These are phyloP conservation scores for Knufia petricola DNA, from an alignment of 2,329 filamentous ascomycete genomes.

Conservation along the genomic window DNA sequence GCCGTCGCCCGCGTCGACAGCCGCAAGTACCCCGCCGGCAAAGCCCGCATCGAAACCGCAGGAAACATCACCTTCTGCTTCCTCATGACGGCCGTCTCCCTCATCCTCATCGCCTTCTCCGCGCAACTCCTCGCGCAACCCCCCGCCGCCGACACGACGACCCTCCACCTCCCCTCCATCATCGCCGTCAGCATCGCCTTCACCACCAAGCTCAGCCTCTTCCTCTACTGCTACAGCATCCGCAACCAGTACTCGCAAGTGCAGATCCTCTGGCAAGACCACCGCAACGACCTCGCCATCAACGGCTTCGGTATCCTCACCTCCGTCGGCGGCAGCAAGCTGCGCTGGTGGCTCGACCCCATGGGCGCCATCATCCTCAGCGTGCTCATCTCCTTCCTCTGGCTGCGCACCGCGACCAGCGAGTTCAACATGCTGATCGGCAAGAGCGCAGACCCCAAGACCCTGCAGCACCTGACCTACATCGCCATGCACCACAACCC, in stretches of 20 bases:
- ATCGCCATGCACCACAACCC: constrained; percentile 88
- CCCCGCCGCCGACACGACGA: constrained; percentile 43
- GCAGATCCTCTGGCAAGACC: constrained; percentile 89
- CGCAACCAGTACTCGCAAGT: constrained; percentile 88
- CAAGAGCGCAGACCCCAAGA: constrained; percentile 73
- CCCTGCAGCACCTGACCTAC: constrained; percentile 90
- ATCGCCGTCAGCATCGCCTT: constrained; percentile 81
- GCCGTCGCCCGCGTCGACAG: constrained; percentile 82
- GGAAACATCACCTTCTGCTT: constrained; percentile 97
- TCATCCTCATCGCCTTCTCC: constrained; percentile 87
- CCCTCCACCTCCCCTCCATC: constrained; percentile 72
- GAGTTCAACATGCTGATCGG: constrained; percentile 91
- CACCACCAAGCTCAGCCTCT: constrained; percentile 68
- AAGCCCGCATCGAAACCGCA: constrained; percentile 86
- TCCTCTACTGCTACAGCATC: constrained; percentile 85
- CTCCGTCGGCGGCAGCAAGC: constrained; percentile 78
- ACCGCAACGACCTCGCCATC: constrained; percentile 94
- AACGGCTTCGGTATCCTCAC: constrained; percentile 90
- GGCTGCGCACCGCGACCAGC: constrained; percentile 73
- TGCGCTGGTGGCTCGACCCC: constrained; percentile 91
- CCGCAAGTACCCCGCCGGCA: constrained; percentile 78
- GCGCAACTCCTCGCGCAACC: constrained; percentile 54
- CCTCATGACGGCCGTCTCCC: constrained; percentile 84
- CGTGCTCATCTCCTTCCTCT: constrained; percentile 64
- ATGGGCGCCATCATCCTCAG: constrained; percentile 81